Evolutionary conservation across 78 protist species (phyloP).

Genomic region (Bigelowiella natans): DNA sequence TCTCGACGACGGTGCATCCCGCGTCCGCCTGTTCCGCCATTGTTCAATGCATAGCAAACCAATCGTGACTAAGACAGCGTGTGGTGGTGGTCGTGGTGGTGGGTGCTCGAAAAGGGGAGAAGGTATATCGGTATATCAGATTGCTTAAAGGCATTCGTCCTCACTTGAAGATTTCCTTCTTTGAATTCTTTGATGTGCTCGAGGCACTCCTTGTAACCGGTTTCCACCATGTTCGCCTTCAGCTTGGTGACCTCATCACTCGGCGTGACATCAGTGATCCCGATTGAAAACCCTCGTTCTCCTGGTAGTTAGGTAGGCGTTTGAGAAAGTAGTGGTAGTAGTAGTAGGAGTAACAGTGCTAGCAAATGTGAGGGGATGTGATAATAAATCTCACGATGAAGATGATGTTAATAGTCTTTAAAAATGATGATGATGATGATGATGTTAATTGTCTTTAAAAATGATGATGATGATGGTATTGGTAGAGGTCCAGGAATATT

Average conservation of each 20-base stretch:
- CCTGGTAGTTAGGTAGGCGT: too few species aligned
- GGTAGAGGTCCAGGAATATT: too few species aligned
- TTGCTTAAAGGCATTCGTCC: not conserved
- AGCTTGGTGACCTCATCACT: slow-evolving; percentile 18
- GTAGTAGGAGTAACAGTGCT: too few species aligned
- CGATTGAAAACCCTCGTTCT: slow-evolving; percentile 94
- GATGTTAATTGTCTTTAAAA: too few species aligned
- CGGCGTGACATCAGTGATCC: slow-evolving; percentile 91
- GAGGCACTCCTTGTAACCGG: slow-evolving; percentile 49
- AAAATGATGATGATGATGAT: too few species aligned
- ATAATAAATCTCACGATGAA: too few species aligned
- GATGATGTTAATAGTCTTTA: too few species aligned
- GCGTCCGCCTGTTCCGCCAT: slow-evolving; percentile 48
- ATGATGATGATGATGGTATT: too few species aligned
- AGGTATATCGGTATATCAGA: not conserved
- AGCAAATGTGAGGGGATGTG: too few species aligned
- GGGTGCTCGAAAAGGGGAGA: not conserved
- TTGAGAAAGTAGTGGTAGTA: not conserved
- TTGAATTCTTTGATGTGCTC: slow-evolving; percentile 46
- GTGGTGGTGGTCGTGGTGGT: too few species aligned
- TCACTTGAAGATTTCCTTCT: slow-evolving; percentile 47
- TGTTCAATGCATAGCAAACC: too few species aligned
- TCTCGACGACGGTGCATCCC: slow-evolving; percentile 67
- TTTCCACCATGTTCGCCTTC: slow-evolving; percentile 58
- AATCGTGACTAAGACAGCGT: too few species aligned